Percentiles rank a stretch among this genome's conserved stretches.
Evolutionary conservation across 2,329 filamentous ascomycete species (phyloP).

Genomic region (Cadophora gregata): DNA sequence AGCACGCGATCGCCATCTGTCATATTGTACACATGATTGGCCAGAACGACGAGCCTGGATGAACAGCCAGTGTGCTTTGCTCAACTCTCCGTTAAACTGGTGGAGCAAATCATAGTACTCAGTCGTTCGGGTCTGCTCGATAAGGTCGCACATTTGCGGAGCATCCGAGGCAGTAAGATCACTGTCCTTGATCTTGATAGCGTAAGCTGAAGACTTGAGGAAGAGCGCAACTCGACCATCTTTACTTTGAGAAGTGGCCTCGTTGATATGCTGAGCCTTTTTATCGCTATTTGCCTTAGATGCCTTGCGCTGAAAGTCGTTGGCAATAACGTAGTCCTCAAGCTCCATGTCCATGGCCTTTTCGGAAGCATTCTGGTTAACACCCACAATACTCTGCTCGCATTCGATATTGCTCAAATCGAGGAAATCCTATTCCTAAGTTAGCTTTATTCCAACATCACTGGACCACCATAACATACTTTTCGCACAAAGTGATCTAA

Average conservation of each 20-base stretch:
- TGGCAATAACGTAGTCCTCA: slow-evolving; percentile 57
- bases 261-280: neutral
- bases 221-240: slow-evolving; percentile 20
- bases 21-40: neutral
- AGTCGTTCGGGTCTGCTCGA: neutral
- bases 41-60: neutral
- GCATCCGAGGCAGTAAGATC: neutral
- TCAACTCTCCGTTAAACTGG: neutral
- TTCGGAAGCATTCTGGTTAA: slow-evolving; percentile 54
- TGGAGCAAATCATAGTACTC: slow-evolving; percentile 2
- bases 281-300: neutral
- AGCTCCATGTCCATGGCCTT: slow-evolving; percentile 60
- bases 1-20: neutral
- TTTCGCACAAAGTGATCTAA: slow-evolving; percentile 50
- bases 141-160: neutral
- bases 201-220: slow-evolving; percentile 13
- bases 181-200: neutral
- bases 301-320: slow-evolving; percentile 49
- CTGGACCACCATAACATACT: slow-evolving; percentile 23
- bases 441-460: slow-evolving; percentile 22
- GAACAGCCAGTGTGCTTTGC: neutral
- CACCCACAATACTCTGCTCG: slow-evolving; percentile 50
- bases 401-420: slow-evolving; percentile 53
- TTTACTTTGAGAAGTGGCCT: neutral
- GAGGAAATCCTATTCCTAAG: slow-evolving; percentile 46